Percentiles rank a stretch among this genome's conserved stretches.
phyloP scores from a whole-genome alignment of 208 protist genomes.

The Crithidia expoeki region DNA sequence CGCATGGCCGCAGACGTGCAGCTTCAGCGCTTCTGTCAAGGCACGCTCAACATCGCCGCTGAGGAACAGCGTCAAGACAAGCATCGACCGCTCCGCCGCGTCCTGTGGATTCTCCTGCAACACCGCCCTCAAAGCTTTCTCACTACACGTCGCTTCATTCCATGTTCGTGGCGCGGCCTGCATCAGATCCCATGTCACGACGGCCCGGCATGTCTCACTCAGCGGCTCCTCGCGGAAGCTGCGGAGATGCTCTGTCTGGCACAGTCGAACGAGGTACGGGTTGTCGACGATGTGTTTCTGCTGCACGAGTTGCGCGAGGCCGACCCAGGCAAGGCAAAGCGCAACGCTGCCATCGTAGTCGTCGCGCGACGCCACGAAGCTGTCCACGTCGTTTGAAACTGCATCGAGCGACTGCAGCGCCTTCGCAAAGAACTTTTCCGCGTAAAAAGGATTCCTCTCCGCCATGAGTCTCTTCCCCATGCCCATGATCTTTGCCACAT shows the following conservation, averaged over 20 bases:
- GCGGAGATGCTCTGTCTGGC: constrained; percentile 13
- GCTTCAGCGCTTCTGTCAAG: constrained; percentile 85
- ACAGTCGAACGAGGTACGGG: constrained; percentile 41
- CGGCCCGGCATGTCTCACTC: constrained; percentile 60
- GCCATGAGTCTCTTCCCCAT: constrained; percentile 67
- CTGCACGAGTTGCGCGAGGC: constrained; percentile 66
- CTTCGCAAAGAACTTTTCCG: constrained; percentile 83
- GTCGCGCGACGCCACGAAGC: constrained; percentile 17
- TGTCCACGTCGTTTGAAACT: constrained; percentile 42
- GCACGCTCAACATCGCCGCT: constrained; percentile 81
- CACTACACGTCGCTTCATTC: constrained; percentile 59
- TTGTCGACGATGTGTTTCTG: constrained; percentile 40
- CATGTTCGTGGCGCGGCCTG: constrained; percentile 44
- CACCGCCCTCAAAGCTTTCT: constrained; percentile 43
- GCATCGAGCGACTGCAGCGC: constrained; percentile 70
- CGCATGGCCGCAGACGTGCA: constrained; percentile 40
- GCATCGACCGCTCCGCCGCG: constrained; percentile 43
- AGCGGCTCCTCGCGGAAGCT: constrained; percentile 46
- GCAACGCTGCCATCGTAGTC: constrained; percentile 68
- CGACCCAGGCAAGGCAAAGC: constrained; percentile 70
- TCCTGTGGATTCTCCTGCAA: constrained; percentile 50
- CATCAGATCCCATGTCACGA: constrained; percentile 47
- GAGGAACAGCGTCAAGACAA: constrained; percentile 85
- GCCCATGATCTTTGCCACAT: constrained; percentile 72
- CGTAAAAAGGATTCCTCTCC: constrained; percentile 67